Evolutionary conservation across 2,329 filamentous ascomycete genomes (phyloP), one percentile per base, ranked within the genome.

Genomic region (Aspergillus clavatus): DNA sequence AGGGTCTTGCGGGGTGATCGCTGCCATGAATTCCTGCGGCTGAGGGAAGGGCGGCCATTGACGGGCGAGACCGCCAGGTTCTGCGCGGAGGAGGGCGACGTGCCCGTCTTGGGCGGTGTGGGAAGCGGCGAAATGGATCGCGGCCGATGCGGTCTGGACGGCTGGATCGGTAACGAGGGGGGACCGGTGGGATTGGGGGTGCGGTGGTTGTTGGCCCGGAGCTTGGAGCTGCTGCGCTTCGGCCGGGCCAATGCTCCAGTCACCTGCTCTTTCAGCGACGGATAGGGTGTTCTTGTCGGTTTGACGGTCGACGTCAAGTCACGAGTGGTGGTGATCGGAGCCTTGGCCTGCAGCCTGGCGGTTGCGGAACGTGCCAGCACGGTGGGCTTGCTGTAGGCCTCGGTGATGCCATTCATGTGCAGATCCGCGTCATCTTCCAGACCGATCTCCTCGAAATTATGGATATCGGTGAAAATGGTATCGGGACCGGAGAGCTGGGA

Each of bases 371-470:
- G 61, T 18, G 54, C 38, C 18, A 61, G 47, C 22, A 52, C 51
- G n/a, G 54, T 53, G 16, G 52, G 33, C 33, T 61, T 58, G 40
- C 49, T 52, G 50, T 67, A 66, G 12, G 62, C 57, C 36, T 59
- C 52, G 12, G 53, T 45, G 18, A 56, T 47, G 42, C 62, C 53
- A 67, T 48, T 48, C 42, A 59, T 53, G 49, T 66, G 54, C 19
- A 61, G 22, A 22, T 76, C 75, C 21, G 69, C 58, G 50, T 89
- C 83, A 57, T 87, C 84, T 48, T 89, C 85, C 23, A 97, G 80
- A 10, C 86, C 88, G 63, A 96, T 95, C 54, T 96, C 91, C 66
- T 97, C 91, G 59, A 96, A 96, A 65, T 96, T 83, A 52, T 82
- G 83, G 46, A 85, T 80, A 61, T 95, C 87, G 42, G 82, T 77